Evolutionary conservation across 2,329 filamentous ascomycete species (phyloP), one percentile per base, ranked within the genome.

Genomic region (Camptophora hylomeconis): DNA sequence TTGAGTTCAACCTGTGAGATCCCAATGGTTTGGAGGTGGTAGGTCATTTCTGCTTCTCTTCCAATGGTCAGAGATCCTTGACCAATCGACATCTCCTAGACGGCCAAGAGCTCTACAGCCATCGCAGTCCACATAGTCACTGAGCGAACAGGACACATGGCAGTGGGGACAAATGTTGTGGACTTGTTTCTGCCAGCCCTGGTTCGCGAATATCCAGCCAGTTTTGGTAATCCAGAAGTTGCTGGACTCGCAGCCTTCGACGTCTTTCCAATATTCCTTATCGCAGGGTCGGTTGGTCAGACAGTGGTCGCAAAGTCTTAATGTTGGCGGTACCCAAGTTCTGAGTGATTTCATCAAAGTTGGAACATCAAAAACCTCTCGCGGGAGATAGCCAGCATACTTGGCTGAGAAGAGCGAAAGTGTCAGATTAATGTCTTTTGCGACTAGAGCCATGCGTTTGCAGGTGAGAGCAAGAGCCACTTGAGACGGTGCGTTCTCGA

Each of bases 81-180:
- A 23, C 41, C 41, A 45, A 26, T 45, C 40, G 5, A 45, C 35
- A 23, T 45, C 40, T 13, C 41, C 41, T 7, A 45, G 26, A 28
- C 41, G 30, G 5, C 41, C 41, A 21, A 45, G 32, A n/a, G 40
- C 40, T 18, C 41, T 35, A 31, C 41, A 45, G 14, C 41, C 41
- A 18, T 42, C 36, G 24, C 41, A 45, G 23, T 45, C 38, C n/a
- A 37, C 30, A 26, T 35, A 45, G 17, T 45, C 41, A 18, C 38
- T 40, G 30, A 45, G 28, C n/a, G 23, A 35, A 30, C 41, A 45
- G 6, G 32, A 35, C 15, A 30, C 36, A 27, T 42, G 38, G 15
- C 41, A 45, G 13, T 28, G 26, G 5, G 41, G 41, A 22, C 41
- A 45, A 15, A 45, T 45, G 16, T 41, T 38, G 26, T 45, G 40